Evolutionary conservation across 345 rosid species (phyloP).

Genomic region (Citrus australasica): DNA sequence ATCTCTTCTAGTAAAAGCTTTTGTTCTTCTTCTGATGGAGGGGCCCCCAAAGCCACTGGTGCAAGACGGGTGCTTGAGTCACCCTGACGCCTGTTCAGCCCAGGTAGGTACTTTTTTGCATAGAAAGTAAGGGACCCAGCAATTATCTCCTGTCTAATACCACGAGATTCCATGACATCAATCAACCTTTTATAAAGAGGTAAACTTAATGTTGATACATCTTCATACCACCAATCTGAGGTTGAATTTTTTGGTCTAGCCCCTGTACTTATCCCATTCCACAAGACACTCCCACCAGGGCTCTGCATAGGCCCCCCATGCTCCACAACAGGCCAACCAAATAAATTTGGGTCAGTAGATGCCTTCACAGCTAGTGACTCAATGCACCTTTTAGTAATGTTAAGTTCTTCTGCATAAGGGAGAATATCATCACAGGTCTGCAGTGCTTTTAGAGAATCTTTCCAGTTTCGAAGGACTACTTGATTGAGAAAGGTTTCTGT

Average conservation of each 20-base stretch:
- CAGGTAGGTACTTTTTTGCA: constrained; percentile 80
- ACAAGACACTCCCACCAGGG: constrained; percentile 91
- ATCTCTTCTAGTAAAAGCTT: constrained; percentile 72
- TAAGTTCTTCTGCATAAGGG: constrained; percentile 61
- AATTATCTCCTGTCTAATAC: constrained; percentile 70
- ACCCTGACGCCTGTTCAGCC: constrained; percentile 71
- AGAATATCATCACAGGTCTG: constrained; percentile 78
- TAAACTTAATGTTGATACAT: constrained; percentile 70
- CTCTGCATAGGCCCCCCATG: constrained; percentile 94
- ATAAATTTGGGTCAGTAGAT: constrained; percentile 78
- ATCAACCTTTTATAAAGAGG: constrained; percentile 75
- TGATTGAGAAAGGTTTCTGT: constrained; percentile 89
- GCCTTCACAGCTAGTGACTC: constrained; percentile 77
- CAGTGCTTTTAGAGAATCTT: constrained; percentile 78
- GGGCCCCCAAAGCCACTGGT: constrained; percentile 50
- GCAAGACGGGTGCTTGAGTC: constrained; percentile 62
- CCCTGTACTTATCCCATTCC: constrained; percentile 98
- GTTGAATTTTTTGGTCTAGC: constrained; percentile 73
- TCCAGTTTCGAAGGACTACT: constrained; percentile 83
- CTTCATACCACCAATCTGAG: constrained; percentile 98
- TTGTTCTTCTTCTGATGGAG: constrained; percentile 85
- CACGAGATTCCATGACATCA: constrained; percentile 68
- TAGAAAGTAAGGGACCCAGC: constrained; percentile 70
- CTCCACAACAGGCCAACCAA: constrained; percentile 93
- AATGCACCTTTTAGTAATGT: constrained; percentile 71